Percentiles rank a stretch among this genome's conserved stretches.
Conservation (phyloP, 139 green algal genomes). For the Ostreobium quekettii region DNA sequence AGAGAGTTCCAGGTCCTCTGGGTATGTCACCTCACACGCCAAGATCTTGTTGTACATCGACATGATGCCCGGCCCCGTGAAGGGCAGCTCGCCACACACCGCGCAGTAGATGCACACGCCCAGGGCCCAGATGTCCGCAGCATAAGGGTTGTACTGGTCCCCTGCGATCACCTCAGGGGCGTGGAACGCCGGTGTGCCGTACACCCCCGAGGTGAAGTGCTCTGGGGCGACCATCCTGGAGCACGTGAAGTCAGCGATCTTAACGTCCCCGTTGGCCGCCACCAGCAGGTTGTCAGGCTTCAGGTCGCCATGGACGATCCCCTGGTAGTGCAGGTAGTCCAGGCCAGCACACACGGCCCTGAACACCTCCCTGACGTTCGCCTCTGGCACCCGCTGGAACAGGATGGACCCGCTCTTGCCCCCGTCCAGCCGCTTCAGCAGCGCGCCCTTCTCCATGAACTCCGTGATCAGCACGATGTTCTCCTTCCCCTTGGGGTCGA, state of each 20-base stretch:
- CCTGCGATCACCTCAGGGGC: slow-evolving; percentile 51
- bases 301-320: slow-evolving; percentile 41
- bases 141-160: slow-evolving; percentile 35
- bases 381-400: not conserved
- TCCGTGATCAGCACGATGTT: not conserved
- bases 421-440: not conserved
- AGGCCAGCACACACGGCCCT: slow-evolving; percentile 28
- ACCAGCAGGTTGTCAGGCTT: slow-evolving; percentile 35
- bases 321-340: slow-evolving; percentile 45
- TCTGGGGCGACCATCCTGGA: not conserved
- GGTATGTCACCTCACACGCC: not conserved
- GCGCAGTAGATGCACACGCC: slow-evolving; percentile 74
- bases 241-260: not conserved
- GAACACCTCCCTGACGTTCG: not conserved
- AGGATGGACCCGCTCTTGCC: not conserved
- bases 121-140: slow-evolving; percentile 74
- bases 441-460: not conserved
- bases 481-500: not conserved
- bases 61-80: slow-evolving; percentile 24
- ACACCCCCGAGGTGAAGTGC: not conserved
- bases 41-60: not conserved
- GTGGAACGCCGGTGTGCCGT: slow-evolving; percentile 65
- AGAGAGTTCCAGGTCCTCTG: not conserved
- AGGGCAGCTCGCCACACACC: slow-evolving; percentile 57
- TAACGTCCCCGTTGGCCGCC: not conserved